Conservation (phyloP, 805 yeast species). For the Torulaspora delbrueckii region DNA sequence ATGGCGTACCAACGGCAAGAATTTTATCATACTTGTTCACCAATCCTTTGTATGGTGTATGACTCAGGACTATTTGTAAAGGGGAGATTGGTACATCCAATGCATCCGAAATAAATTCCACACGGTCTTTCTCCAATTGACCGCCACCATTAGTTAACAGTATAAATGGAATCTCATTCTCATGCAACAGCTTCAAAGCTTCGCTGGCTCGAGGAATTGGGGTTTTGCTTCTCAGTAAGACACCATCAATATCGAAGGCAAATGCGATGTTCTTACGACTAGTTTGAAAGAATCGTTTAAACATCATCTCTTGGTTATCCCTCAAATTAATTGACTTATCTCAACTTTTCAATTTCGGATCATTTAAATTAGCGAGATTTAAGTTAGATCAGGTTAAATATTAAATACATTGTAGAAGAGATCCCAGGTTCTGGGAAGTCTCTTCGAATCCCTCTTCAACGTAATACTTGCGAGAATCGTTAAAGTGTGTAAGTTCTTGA, state of each 20-base stretch:
- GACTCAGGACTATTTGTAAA: slow-evolving; percentile 74
- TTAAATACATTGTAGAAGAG: neutral
- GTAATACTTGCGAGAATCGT: slow-evolving; percentile 19
- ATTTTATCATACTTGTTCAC: slow-evolving; percentile 54
- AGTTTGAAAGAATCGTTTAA: slow-evolving; percentile 17
- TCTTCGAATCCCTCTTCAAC: slow-evolving; percentile 35
- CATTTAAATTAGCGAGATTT: neutral
- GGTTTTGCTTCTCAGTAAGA: slow-evolving; percentile 64
- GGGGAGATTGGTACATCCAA: slow-evolving; percentile 45
- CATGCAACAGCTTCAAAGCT: slow-evolving; percentile 52
- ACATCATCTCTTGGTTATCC: slow-evolving; percentile 9
- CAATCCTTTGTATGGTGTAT: slow-evolving; percentile 73
- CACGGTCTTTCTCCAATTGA: slow-evolving; percentile 56
- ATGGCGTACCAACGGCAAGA: slow-evolving; percentile 71
- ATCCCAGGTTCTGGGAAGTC: neutral
- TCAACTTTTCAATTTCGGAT: neutral
- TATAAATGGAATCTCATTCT: slow-evolving; percentile 65
- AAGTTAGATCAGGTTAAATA: neutral
- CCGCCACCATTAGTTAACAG: slow-evolving; percentile 92
- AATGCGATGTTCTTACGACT: slow-evolving; percentile 24
- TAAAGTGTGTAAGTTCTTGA: slow-evolving; percentile 22
- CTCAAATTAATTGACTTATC: neutral
- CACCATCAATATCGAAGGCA: slow-evolving; percentile 71
- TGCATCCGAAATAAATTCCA: slow-evolving; percentile 44
- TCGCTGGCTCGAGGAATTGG: slow-evolving; percentile 62